Evolutionary conservation across 495 filamentous ascomycete species (phyloP).

Genomic region (Mytilinidion resinicola): DNA sequence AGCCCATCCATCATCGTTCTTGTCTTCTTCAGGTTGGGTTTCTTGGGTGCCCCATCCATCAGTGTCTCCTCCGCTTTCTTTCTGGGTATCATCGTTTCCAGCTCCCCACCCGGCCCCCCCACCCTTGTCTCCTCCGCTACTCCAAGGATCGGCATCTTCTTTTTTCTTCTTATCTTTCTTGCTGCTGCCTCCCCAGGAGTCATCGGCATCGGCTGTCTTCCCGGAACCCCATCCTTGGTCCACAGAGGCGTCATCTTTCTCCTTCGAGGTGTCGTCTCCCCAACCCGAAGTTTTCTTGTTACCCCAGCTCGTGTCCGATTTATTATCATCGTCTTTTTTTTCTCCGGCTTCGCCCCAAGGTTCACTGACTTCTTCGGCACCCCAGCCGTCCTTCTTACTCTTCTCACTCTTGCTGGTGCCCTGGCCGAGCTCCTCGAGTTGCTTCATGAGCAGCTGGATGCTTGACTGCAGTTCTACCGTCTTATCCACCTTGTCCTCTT

Average conservation of each 20-base stretch:
- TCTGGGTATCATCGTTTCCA: not conserved
- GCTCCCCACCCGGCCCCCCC: no score
- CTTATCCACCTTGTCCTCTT: no score
- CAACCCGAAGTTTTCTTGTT: not conserved
- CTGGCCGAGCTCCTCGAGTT: no score
- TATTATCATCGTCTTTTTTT: no score
- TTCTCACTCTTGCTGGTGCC: no score
- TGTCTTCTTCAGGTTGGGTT: no score
- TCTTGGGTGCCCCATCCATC: no score
- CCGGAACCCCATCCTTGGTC: not conserved
- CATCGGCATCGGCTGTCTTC: not conserved
- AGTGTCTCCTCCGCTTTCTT: not conserved
- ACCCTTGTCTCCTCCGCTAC: no score
- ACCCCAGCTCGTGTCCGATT: no score
- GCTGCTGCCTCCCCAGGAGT: not conserved
- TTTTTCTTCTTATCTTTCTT: not conserved
- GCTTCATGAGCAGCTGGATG: no score
- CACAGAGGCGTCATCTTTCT: not conserved
- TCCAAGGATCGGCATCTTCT: not conserved
- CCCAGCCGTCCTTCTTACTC: no score
- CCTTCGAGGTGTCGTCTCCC: not conserved
- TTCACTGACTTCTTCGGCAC: not conserved
- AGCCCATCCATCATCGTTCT: not conserved
- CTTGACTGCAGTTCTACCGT: no score
- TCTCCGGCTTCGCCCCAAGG: not conserved